A percentile compares a stretch with the other conserved stretches of the same genome.
Conservation (phyloP, 768 basidiomycete genomes). For the Leccinum subgranulosum region DNA sequence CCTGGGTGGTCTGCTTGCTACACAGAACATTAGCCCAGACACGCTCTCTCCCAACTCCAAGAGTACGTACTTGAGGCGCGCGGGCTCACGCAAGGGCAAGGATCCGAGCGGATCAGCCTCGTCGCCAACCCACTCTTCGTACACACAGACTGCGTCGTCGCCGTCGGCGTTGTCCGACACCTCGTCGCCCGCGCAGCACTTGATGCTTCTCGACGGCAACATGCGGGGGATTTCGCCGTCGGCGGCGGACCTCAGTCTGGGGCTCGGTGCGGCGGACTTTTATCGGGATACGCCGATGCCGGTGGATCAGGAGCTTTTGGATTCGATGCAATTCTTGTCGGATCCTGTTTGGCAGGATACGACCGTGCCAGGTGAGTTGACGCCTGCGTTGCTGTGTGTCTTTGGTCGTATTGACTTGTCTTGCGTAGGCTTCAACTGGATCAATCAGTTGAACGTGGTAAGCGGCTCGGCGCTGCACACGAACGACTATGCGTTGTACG, state of each 20-base stretch:
- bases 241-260: constrained; percentile 3
- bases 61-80: constrained; percentile 19
- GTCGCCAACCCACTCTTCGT: not conserved
- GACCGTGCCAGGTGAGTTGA: constrained; percentile 47
- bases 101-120: constrained; percentile 3
- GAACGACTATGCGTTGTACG: constrained; percentile 30
- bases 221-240: constrained; percentile 12
- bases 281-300: constrained; percentile 48
- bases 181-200: constrained; percentile 33
- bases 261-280: constrained; percentile 33
- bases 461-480: constrained; percentile 15
- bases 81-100: constrained; percentile 13
- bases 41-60: constrained; percentile 16
- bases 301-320: constrained; percentile 58
- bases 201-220: constrained; percentile 39
- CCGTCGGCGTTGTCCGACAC: constrained; percentile 36
- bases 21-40: constrained; percentile 40
- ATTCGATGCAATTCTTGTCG: constrained; percentile 57
- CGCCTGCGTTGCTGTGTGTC: not conserved
- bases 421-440: constrained; percentile 34
- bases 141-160: constrained; percentile 15
- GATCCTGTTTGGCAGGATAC: constrained; percentile 58
- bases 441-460: constrained; percentile 27
- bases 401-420: not conserved
- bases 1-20: constrained; percentile 65